Evolutionary conservation across 768 basidiomycete genomes (phyloP), one percentile per base, ranked within the genome.

Genomic region (Mycena galopus): DNA sequence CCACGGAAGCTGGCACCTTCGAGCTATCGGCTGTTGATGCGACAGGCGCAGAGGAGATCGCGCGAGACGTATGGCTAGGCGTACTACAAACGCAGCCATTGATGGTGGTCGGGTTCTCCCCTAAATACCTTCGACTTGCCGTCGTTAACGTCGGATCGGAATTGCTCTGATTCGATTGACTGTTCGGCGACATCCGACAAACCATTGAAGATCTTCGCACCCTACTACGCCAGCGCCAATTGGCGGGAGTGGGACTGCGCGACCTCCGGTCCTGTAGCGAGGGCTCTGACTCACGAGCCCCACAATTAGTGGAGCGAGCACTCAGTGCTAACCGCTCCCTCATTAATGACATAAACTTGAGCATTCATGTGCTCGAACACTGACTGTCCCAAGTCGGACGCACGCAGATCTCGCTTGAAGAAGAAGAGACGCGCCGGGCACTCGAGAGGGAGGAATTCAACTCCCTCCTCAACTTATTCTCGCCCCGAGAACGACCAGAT

Each of bases 1-100:
- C n/a, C n/a, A 23, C 50, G 2, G 47, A 12, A 1, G 0, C 5
- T 2, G 35, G 7, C 2, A 1, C 10, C 4, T 0, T 10, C 0
- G 60, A 53, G 23, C 3, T 25, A 0, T 19, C 1, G 2, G 58
- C 57, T 21, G 42, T 67, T 1, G 47, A 50, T 3, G 33, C 57
- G 1, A 10, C 60, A 3, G 58, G 66, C 0, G 12, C 39, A 0
- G 66, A 67, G 16, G 58, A 60, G 21, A 5, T 33, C 21, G 58
- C 58, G 4, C 66, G 30, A 1, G 30, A 8, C 0, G 4, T 19
- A 17, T 59, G 56, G 66, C 2, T 8, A 1, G 16, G 30, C 33
- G 2, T 39, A 23, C 2, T 33, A 6, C 19, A 30, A 1, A n/a
- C 14, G 17, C 63, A 64, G 23, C 63, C 63, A 2, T 5, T 7